phyloP scores from a whole-genome alignment of 805 yeast genomes.

The Schwanniomyces sp. region DNA sequence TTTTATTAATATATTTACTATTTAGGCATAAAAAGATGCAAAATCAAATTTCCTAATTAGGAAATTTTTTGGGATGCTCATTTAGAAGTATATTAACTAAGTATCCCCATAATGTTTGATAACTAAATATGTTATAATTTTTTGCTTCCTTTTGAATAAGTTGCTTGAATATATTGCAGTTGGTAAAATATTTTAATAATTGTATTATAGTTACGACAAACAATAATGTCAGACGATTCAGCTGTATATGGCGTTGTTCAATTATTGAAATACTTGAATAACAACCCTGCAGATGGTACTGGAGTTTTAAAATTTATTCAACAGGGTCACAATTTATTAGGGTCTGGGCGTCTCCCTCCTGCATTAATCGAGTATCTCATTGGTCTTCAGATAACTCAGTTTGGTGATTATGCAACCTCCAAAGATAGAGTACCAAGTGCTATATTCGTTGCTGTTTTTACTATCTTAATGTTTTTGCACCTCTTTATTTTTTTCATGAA shows the following conservation, averaged over 20 bases:
- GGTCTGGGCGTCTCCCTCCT: slow-evolving; percentile 33
- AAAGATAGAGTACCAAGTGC: slow-evolving; percentile 61
- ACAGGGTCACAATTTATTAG: slow-evolving; percentile 19
- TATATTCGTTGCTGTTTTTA: slow-evolving; percentile 54
- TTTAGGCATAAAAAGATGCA: background rate
- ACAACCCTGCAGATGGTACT: slow-evolving; percentile 28
- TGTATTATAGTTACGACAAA: background rate
- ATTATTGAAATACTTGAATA: slow-evolving; percentile 19
- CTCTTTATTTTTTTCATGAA: slow-evolving; percentile 48
- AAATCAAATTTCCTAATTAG: background rate
- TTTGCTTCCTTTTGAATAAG: background rate
- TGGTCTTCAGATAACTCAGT: slow-evolving; percentile 45
- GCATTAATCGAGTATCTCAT: slow-evolving; percentile 35
- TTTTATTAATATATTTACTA: background rate
- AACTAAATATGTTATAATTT: background rate
- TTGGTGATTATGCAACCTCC: slow-evolving; percentile 59
- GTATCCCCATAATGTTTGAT: background rate
- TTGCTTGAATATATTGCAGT: background rate
- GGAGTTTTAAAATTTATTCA: slow-evolving; percentile 25
- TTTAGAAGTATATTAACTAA: background rate
- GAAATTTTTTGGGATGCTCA: background rate
- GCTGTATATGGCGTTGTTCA: slow-evolving; percentile 27
- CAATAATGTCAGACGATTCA: slow-evolving; percentile 10
- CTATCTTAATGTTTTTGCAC: slow-evolving; percentile 49
- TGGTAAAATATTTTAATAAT: background rate